phyloP scores from a whole-genome alignment of 495 filamentous ascomycete genomes.

The Aspergillus baeticus region DNA sequence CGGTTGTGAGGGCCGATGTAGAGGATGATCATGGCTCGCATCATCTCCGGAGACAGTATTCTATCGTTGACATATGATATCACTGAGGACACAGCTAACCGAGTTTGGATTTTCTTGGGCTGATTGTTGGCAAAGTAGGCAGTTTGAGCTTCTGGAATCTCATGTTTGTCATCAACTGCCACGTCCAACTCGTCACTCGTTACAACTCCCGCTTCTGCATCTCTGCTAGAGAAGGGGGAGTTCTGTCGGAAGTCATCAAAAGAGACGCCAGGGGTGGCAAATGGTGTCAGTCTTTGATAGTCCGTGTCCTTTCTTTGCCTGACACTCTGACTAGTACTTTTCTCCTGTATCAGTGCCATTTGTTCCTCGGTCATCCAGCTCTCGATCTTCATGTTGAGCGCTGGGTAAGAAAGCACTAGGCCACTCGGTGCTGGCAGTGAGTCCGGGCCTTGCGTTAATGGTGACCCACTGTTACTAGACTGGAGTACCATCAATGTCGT shows the following conservation, averaged over 20 bases:
- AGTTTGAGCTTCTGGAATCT: constrained; percentile 28
- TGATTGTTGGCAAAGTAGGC: constrained; percentile 48
- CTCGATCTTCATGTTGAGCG: constrained; percentile 92
- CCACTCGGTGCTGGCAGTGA: constrained; percentile 76
- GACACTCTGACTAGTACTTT: constrained; percentile 71
- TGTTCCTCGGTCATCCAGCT: constrained; percentile 99
- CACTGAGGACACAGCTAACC: constrained; percentile 90
- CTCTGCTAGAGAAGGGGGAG: constrained; percentile 27
- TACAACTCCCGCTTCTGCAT: constrained; percentile 36
- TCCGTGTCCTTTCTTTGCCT: constrained; percentile 75
- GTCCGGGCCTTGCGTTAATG: constrained; percentile 56
- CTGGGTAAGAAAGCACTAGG: constrained; percentile 82
- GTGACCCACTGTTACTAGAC: constrained; percentile 54
- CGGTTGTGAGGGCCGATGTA: constrained; percentile 93
- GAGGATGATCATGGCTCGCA: constrained; percentile 98
- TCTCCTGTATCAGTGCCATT: constrained; percentile 88
- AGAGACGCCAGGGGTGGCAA: constrained; percentile 65
- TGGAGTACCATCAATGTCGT: constrained; percentile 86
- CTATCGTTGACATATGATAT: constrained; percentile 98
- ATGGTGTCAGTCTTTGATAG: constrained; percentile 59
- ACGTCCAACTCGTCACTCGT: constrained; percentile 28
- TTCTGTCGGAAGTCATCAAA: constrained; percentile 41
- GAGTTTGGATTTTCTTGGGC: constrained; percentile 72
- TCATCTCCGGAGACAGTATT: constrained; percentile 94
- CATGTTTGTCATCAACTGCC: constrained; percentile 20